phyloP scores from a whole-genome alignment of 2,329 filamentous ascomycete genomes.

The Byssochlamys sp. region DNA sequence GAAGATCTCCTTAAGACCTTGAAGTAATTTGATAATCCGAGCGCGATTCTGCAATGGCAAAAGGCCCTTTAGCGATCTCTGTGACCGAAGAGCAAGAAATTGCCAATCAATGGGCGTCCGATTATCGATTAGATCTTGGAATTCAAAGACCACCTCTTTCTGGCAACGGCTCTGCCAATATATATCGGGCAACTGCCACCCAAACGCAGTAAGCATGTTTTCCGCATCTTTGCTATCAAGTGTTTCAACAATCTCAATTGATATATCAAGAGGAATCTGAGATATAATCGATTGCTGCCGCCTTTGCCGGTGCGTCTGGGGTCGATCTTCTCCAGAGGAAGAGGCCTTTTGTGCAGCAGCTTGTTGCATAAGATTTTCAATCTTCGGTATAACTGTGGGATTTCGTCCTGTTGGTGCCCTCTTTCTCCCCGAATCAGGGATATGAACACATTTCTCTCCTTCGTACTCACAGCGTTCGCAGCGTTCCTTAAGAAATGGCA shows the following conservation, averaged over 20 bases:
- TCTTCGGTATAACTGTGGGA: neutral
- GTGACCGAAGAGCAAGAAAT: conserved; percentile 4
- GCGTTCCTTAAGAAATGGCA: neutral
- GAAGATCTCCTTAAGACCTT: neutral
- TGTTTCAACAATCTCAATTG: neutral
- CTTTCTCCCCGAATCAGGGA: no score
- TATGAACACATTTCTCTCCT: neutral
- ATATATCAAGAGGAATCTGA: neutral
- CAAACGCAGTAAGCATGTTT: conserved; percentile 7
- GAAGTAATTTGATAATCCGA: neutral
- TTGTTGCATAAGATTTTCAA: neutral
- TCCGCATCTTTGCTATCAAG: conserved; percentile 1
- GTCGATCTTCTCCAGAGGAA: neutral
- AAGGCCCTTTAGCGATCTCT: conserved; percentile 5
- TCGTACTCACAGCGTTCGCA: neutral
- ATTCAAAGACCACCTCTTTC: conserved; percentile 8
- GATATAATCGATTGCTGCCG: neutral
- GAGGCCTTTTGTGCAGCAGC: neutral
- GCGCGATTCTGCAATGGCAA: neutral
- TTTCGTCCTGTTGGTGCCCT: neutral
- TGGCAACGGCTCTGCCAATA: conserved; percentile 7
- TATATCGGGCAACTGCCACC: conserved; percentile 6
- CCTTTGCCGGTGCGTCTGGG: no score
- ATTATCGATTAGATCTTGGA: conserved; percentile 4
- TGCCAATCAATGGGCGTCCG: conserved; percentile 6